A percentile compares a stretch with the other conserved stretches of the same genome.
phyloP scores from a whole-genome alignment of 768 basidiomycete genomes.

The Paxillus involutus region DNA sequence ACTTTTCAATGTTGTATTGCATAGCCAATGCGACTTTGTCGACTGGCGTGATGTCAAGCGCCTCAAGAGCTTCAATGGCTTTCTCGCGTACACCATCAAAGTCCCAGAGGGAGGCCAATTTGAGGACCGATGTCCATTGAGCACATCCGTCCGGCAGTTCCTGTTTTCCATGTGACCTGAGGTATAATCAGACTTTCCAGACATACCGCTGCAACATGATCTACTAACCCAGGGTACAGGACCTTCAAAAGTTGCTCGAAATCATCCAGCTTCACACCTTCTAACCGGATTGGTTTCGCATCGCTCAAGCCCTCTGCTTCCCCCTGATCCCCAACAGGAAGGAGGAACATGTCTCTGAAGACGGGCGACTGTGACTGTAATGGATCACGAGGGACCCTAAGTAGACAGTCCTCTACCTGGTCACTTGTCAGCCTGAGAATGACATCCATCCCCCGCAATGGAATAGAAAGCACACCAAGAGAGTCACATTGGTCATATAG shows the following conservation, averaged over 20 bases:
- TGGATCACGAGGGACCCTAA: conserved; percentile 10
- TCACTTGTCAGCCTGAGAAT: not conserved
- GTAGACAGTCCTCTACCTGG: conserved; percentile 14
- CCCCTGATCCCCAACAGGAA: not conserved
- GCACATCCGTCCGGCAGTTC: conserved; percentile 2
- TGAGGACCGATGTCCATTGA: conserved; percentile 36
- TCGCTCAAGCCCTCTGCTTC: conserved; percentile 12
- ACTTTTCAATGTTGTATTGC: not conserved
- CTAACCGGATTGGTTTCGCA: conserved; percentile 13
- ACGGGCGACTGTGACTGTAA: conserved; percentile 11
- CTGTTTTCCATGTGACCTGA: not conserved
- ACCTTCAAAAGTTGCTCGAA: conserved; percentile 11
- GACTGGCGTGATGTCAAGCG: not conserved
- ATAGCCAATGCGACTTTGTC: conserved; percentile 1
- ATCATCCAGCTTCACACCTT: conserved; percentile 10
- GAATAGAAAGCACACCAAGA: not conserved
- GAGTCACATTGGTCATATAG: not conserved
- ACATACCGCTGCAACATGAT: not conserved
- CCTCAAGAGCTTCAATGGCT: not conserved
- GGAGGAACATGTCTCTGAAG: conserved; percentile 14
- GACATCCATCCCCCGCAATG: not conserved
- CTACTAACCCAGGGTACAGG: conserved; percentile 9
- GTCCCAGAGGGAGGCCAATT: conserved; percentile 36
- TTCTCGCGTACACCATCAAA: conserved; percentile 15
- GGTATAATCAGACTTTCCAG: not conserved